phyloP scores from a whole-genome alignment of 495 filamentous ascomycete genomes.

The Talaromyces nanjingensis region DNA sequence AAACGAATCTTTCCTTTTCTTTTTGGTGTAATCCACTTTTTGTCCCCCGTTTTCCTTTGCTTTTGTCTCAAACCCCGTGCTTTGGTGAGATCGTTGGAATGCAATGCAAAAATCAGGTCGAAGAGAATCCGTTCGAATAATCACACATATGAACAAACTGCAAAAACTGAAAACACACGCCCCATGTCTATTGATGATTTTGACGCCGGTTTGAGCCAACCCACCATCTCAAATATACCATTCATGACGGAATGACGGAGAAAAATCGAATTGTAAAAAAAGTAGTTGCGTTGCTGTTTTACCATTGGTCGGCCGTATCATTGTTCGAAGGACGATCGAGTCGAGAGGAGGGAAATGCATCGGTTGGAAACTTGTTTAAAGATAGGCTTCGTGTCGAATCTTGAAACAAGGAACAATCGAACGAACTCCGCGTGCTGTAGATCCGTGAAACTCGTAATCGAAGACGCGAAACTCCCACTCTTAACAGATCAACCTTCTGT shows the following conservation, averaged over 20 bases:
- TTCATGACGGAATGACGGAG: constrained; percentile 2
- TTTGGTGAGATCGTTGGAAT: background rate
- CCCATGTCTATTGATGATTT: constrained; percentile 4
- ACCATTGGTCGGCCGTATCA: constrained; percentile 2
- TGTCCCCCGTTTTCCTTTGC: background rate
- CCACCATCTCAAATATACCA: constrained; percentile 3
- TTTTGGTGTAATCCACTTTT: background rate
- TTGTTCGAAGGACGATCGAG: background rate
- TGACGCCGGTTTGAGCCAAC: constrained; percentile 2
- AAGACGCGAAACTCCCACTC: background rate
- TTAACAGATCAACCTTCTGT: background rate
- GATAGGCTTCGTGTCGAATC: background rate
- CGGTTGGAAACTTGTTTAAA: background rate
- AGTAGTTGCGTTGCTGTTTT: constrained; percentile 1
- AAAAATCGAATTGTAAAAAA: constrained; percentile 3
- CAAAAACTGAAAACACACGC: constrained; percentile 1
- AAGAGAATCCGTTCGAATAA: background rate
- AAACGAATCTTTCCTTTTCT: background rate
- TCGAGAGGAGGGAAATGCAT: background rate
- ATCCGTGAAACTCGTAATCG: background rate
- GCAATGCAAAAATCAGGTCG: background rate
- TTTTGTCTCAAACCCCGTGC: background rate
- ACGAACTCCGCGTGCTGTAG: background rate
- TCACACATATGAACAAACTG: constrained; percentile 2
- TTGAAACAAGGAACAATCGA: background rate